Conservation (phyloP, 345 rosid genomes). For the Litchi chinensis region DNA sequence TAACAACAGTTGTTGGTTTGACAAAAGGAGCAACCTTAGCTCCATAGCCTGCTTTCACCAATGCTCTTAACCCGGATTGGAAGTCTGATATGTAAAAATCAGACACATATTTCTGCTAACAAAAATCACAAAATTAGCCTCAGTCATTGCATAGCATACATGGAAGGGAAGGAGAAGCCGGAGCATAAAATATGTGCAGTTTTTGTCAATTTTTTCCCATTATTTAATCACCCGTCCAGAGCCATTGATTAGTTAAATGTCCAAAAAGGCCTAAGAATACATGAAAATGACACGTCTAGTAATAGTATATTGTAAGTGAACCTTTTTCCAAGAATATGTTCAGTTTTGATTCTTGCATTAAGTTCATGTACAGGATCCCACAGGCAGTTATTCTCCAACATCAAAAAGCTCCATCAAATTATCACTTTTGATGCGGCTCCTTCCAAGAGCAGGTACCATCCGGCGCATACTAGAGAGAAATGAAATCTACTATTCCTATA, state of each 20-base stretch:
- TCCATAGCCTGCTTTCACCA: conserved; percentile 92
- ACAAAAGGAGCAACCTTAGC: conserved; percentile 88
- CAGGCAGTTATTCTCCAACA: neutral
- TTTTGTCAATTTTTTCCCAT: neutral
- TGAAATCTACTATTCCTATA: neutral
- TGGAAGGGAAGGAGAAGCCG: neutral
- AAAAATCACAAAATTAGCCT: conserved; percentile 14
- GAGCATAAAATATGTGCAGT: neutral
- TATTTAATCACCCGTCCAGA: neutral
- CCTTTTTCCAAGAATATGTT: neutral
- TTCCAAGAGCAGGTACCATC: neutral
- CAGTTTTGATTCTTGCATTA: neutral
- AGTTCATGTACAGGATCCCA: neutral
- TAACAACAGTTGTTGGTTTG: conserved; percentile 63
- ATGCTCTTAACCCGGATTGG: conserved; percentile 87
- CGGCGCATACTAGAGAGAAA: neutral
- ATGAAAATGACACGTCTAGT: neutral
- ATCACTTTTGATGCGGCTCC: neutral
- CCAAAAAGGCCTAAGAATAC: neutral
- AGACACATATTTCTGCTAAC: conserved; percentile 75
- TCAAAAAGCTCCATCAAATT: neutral
- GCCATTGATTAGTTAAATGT: neutral
- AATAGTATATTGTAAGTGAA: neutral
- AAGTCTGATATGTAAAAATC: conserved; percentile 96
- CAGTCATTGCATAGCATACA: neutral